Conservation (phyloP, 139 green algal genomes). For the Tetraselmis striata region DNA sequence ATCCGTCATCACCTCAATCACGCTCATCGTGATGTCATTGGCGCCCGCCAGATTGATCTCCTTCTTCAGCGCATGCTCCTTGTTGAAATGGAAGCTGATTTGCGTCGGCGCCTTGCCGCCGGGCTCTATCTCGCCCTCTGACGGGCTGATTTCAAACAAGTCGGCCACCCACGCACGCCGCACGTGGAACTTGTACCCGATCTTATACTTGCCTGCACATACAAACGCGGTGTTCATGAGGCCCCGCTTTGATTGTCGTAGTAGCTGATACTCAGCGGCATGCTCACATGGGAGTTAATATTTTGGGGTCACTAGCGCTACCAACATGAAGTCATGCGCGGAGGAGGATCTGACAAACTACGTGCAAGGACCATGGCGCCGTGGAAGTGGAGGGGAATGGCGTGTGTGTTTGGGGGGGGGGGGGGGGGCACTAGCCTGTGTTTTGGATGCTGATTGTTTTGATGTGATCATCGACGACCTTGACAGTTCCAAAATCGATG, state of each 20-base stretch:
- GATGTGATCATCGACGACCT: slow-evolving; percentile 34
- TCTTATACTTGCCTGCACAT: slow-evolving; percentile 60
- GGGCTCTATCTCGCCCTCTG: slow-evolving; percentile 44
- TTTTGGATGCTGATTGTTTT: slow-evolving; percentile 55
- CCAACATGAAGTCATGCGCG: too few species aligned
- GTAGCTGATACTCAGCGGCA: too few species aligned
- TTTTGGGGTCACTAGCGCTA: too few species aligned
- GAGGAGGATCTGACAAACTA: too few species aligned
- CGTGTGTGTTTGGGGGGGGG: too few species aligned
- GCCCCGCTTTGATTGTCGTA: too few species aligned
- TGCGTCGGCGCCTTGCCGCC: slow-evolving; percentile 1
- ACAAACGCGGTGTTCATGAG: slow-evolving; percentile 62
- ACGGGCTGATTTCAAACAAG: slow-evolving; percentile 50
- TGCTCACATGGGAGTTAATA: too few species aligned
- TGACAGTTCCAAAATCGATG: slow-evolving; percentile 35
- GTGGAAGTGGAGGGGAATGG: too few species aligned
- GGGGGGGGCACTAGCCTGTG: too few species aligned
- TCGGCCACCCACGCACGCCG: slow-evolving; percentile 21
- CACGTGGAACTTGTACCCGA: slow-evolving; percentile 48
- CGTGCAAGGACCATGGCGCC: too few species aligned
- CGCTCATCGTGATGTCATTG: slow-evolving; percentile 49
- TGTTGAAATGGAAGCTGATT: slow-evolving; percentile 50
- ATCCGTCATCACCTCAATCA: slow-evolving; percentile 66
- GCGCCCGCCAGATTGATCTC: slow-evolving; percentile 54
- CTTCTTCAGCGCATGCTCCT: slow-evolving; percentile 25